Evolutionary conservation across 2,329 filamentous ascomycete species (phyloP), one percentile per base, ranked within the genome.

Genomic region (Aspergillus fischeri): DNA sequence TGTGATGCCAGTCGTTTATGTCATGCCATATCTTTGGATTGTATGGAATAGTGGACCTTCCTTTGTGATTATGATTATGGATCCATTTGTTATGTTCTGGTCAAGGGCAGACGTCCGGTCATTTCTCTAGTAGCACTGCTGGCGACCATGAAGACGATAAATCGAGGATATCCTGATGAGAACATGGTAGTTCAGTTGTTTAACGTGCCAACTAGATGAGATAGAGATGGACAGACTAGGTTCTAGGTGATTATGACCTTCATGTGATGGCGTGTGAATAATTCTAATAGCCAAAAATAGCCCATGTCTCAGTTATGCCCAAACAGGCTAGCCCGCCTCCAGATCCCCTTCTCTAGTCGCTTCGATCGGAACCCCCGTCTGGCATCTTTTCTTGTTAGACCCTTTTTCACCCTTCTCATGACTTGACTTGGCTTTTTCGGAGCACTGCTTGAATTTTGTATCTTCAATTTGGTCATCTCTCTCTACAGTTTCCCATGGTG

Each of bases 271-370:
- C 47, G 56, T 51, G 56, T 51, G 45, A 45, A 52, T 52, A 48
- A 27, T 47, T 54, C 56, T 27, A 52, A 21, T 20, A 17, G 6
- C 54, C 60, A 65, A 65, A 65, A 66, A 65, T 66, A 66, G 63
- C 57, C 48, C 49, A 47, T 65, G 62, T 66, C 64, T 65, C 63
- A 65, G 54, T 55, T 49, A 44, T 1, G 42, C 32, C 62, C 60
- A 53, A 47, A 47, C 21, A 25, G 44, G 44, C 24, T 47, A 47
- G 44, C n/a, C 14, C 21, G 10, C n/a, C 42, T 45, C 42, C 44
- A 25, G 44, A 17, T 47, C 21, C 52, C 59, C 35, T 57, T 50
- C 53, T 49, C 51, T 47, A 35, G 32, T 52, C 25, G 35, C 27
- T 63, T 53, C 55, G 32, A 53, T 54, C 51, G 49, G 50, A 50